Base-by-base conservation (phyloP, 331 rosid genomes). In the Dryas integrifolia region DNA sequence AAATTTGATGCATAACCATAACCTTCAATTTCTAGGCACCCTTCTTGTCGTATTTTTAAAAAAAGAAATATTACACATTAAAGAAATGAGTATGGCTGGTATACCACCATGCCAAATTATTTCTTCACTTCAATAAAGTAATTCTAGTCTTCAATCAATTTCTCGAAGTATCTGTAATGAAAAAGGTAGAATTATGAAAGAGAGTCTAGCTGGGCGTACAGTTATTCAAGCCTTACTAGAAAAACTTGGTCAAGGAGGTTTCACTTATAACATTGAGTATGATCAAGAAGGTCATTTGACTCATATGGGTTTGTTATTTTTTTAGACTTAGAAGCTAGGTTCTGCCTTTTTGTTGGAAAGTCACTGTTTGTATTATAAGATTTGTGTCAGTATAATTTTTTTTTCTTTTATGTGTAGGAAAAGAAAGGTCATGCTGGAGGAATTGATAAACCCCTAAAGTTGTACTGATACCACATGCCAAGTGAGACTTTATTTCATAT, bases 211-310 rank as follows among this genome's bases (percentile, higher is more conserved):
- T 0, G 11, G 69, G 38, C 12, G 30, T 39, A 15, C 51, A 13
- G 40, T 63, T 24, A 6, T 63, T 15, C 26, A 63, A 63, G 69
- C 69, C 6, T 63, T 63, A n/a, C 9, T 63, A 7, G 69, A 63
- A 15, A 21, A 63, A 43, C 69, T 63, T 43, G 26, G 24, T 15
- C 12, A n/a, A 40, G 49, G 50, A 12, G 24, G 69, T 6, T 39
- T 63, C 26, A 49, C 55, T 7, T 49, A 49, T 49, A 16, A 55
- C 59, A 55, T 55, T 55, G 59, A 55, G 18, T 21, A 16, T 14
- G 11, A 6, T n/a, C 26, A 55, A 55, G 26, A n/a, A 6, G 21
- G 30, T 2, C 59, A 55, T 9, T 55, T 55, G 59, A 55, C 18
- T 2, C 59, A 55, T 55, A 18, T 18, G 18, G 18, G 18, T 18